Percentiles rank a stretch among this genome's conserved stretches.
Evolutionary conservation across 2,329 filamentous ascomycete species (phyloP).

Genomic region (Aspergillus sp.): DNA sequence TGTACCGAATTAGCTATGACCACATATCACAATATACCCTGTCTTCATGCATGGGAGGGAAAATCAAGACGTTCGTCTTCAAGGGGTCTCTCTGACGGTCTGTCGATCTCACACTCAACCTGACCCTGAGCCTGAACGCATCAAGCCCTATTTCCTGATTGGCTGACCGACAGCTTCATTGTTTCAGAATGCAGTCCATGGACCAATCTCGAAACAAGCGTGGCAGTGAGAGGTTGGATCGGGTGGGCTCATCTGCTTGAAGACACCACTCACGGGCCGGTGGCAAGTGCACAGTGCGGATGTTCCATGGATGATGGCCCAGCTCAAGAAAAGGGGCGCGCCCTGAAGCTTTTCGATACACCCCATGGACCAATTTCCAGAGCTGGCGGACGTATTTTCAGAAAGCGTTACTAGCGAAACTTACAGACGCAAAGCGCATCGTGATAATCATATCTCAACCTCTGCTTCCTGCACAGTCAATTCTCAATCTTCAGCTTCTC

Average conservation of each 20-base stretch:
- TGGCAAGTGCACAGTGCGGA: too few relatives aligned
- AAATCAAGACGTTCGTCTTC: not conserved
- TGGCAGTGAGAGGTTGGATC: too few relatives aligned
- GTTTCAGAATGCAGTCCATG: not conserved
- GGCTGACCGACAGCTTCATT: not conserved
- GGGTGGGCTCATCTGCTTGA: not conserved
- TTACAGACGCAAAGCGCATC: not conserved
- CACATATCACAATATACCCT: too few relatives aligned
- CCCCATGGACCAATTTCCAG: too few relatives aligned
- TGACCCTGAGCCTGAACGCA: not conserved
- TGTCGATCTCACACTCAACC: not conserved
- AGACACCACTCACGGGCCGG: not conserved
- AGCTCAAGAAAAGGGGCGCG: not conserved
- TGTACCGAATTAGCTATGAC: too few relatives aligned
- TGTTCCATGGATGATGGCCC: not conserved
- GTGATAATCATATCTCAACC: not conserved
- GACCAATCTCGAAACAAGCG: constrained; percentile 8
- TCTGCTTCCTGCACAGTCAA: not conserved
- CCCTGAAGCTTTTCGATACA: not conserved
- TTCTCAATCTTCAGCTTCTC: not conserved
- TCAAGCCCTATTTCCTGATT: not conserved
- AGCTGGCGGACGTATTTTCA: not conserved
- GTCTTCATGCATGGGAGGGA: too few relatives aligned
- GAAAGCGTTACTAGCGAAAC: not conserved
- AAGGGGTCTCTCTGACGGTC: not conserved